Conservation (phyloP, 1,284 basidiomycete species). For the Pterulicium gracile region DNA sequence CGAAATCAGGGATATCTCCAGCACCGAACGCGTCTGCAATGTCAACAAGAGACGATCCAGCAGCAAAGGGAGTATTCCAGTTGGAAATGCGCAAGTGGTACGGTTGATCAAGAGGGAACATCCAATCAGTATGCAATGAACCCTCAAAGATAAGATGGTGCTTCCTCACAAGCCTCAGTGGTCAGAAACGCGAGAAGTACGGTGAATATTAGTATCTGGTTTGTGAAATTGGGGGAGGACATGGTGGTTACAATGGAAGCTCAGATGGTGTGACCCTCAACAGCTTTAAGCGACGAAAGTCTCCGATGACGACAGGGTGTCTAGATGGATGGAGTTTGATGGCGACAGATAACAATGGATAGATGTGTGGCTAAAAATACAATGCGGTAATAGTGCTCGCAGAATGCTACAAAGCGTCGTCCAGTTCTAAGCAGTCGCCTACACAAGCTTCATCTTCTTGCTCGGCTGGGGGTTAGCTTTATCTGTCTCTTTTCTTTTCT, state of each 20-base stretch:
- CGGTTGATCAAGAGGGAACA: too few species aligned
- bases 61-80: too few species aligned
- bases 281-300: neutral
- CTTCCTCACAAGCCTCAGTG: conserved; percentile 22
- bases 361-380: too few species aligned
- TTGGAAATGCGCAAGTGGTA: too few species aligned
- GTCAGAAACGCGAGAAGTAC: conserved; percentile 37
- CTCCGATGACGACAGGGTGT: too few species aligned
- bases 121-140: too few species aligned
- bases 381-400: too few species aligned
- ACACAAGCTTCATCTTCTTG: conserved; percentile 55
- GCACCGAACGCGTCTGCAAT: conserved; percentile 41
- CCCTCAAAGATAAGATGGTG: neutral
- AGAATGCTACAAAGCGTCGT: too few species aligned
- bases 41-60: too few species aligned
- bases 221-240: neutral
- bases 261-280: neutral
- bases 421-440: too few species aligned
- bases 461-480: conserved; percentile 49
- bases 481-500: conserved; percentile 62
- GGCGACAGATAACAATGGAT: too few species aligned
- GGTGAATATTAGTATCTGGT: conserved; percentile 24
- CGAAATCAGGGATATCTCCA: conserved; percentile 52
- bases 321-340: too few species aligned
- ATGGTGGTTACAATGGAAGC: neutral